Conservation (phyloP, 2,329 filamentous ascomycete species). For the Calonectria naviculata region DNA sequence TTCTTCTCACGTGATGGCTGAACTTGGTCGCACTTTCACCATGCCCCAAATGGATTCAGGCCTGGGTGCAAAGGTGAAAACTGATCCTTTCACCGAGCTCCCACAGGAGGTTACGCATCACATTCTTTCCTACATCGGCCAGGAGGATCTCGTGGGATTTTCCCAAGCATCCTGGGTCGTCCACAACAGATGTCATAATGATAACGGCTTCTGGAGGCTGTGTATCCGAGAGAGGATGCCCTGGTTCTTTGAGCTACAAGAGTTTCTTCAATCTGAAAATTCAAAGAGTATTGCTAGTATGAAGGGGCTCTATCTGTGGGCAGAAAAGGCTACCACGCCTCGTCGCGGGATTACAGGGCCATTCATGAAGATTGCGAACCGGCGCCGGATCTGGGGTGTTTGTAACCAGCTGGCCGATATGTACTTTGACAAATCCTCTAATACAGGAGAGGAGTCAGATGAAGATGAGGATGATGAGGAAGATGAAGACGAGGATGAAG, state of each 20-base stretch:
- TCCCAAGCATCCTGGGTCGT: not conserved
- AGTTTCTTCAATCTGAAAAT: not conserved
- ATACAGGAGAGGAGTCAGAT: not conserved
- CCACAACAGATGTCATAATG: not conserved
- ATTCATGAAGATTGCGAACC: slow-evolving; percentile 1
- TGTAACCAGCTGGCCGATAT: not conserved
- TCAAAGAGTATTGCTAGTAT: not conserved
- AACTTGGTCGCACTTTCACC: not conserved
- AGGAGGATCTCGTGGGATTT: not conserved
- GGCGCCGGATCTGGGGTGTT: slow-evolving; percentile 2
- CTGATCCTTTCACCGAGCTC: not conserved
- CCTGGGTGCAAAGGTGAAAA: not conserved
- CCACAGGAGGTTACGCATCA: not conserved
- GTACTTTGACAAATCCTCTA: not conserved
- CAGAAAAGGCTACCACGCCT: not conserved
- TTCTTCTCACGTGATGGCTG: not conserved
- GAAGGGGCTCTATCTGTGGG: slow-evolving; percentile 1
- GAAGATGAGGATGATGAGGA: no score
- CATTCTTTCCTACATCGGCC: not conserved
- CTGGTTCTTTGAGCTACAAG: slow-evolving; percentile 9
- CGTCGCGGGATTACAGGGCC: not conserved
- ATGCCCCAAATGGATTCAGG: not conserved
- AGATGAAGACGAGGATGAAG: no score
- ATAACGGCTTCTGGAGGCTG: slow-evolving; percentile 1
- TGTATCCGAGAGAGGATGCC: not conserved